These are phyloP conservation scores for Ceratobasidium sp. DNA, from an alignment of 1,284 basidiomycete genomes.

Conservation along the genomic window DNA sequence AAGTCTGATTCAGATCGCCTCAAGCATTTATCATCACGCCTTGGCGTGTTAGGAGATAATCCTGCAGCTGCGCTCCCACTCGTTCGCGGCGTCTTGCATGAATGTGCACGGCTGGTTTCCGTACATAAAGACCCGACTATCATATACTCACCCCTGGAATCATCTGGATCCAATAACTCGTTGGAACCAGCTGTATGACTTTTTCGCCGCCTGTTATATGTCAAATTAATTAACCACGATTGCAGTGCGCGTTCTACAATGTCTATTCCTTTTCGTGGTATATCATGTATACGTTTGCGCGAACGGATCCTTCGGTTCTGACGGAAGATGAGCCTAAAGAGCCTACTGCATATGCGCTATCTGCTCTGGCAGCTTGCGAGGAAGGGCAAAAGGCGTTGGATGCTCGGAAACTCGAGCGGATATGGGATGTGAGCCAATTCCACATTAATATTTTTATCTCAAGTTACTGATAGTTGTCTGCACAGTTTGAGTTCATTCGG, in stretches of 20 bases:
- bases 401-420: not conserved
- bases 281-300: constrained; percentile 67
- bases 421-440: constrained; percentile 27
- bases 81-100: constrained; percentile 69
- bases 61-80: constrained; percentile 62
- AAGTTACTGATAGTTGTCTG: not conserved
- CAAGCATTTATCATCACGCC: constrained; percentile 26
- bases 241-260: constrained; percentile 66
- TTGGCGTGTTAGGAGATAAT: constrained; percentile 59
- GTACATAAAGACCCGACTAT: constrained; percentile 66
- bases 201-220: not conserved
- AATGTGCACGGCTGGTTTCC: constrained; percentile 68
- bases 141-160: constrained; percentile 53
- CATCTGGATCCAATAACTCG: not conserved
- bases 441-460: not conserved
- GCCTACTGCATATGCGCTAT: constrained; percentile 59
- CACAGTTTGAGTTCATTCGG: constrained; percentile 22
- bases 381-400: constrained; percentile 17
- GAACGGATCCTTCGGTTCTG: constrained; percentile 60
- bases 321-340: constrained; percentile 64
- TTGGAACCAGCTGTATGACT: not conserved
- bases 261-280: constrained; percentile 70
- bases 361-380: constrained; percentile 26
- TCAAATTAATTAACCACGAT: not conserved
- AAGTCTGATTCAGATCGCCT: not conserved